Evolutionary conservation across 805 yeast genomes (phyloP).

Genomic region (Candida takata): DNA sequence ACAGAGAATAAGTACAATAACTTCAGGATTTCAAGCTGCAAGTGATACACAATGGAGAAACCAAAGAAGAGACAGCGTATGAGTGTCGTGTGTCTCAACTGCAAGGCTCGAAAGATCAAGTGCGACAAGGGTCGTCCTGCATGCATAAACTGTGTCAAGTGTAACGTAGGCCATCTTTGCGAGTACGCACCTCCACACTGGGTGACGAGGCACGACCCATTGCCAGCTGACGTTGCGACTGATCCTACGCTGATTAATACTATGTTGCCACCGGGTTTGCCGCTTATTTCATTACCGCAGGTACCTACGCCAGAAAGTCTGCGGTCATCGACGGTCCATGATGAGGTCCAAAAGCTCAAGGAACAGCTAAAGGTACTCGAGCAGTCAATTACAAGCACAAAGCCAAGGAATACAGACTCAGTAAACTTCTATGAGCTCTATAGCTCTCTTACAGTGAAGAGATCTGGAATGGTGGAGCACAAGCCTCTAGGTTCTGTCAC

Average conservation of each 20-base stretch:
- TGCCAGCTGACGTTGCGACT: too few species aligned
- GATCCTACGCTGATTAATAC: too few species aligned
- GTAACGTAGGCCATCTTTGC: conserved; percentile 24
- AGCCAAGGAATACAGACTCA: conserved; percentile 7
- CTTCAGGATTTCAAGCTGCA: too few species aligned
- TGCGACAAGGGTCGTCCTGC: conserved; percentile 37
- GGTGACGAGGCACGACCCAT: conserved; percentile 13
- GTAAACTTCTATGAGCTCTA: conserved; percentile 18
- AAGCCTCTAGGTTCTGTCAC: conserved; percentile 20
- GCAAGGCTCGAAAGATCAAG: conserved; percentile 32
- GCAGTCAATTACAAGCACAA: conserved; percentile 2
- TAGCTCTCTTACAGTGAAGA: conserved; percentile 16
- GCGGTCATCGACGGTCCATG: conserved; percentile 2
- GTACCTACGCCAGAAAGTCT: too few species aligned
- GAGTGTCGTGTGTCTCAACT: conserved; percentile 31
- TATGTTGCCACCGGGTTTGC: too few species aligned
- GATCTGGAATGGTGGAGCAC: conserved; percentile 23
- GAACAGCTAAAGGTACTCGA: conserved; percentile 5
- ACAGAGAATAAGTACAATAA: too few species aligned
- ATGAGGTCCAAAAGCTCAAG: conserved; percentile 10
- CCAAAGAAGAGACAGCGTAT: conserved; percentile 29
- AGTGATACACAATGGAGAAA: conserved; percentile 1
- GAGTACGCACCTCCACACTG: conserved; percentile 24
- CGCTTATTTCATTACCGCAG: too few species aligned
- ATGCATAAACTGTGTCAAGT: conserved; percentile 27